A percentile compares a stretch with the other conserved stretches of the same genome.
Conservation (phyloP, 352 stramenopile species). For the Phytophthora brassicae region DNA sequence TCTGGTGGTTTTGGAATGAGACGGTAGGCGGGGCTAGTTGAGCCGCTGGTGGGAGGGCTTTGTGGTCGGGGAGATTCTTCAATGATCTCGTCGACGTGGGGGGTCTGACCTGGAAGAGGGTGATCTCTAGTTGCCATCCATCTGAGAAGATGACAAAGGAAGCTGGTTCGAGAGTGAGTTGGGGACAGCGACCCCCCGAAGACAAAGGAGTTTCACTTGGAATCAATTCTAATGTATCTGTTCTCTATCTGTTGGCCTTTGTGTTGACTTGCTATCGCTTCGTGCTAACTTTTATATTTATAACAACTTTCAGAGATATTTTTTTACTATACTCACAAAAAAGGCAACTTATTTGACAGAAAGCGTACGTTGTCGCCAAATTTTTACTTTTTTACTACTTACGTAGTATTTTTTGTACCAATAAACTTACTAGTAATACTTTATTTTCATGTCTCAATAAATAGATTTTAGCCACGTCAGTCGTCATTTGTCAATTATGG, state of each 20-base stretch:
- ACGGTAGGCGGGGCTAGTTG: slow-evolving; percentile 20
- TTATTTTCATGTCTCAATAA: neutral
- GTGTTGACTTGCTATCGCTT: too few relatives aligned
- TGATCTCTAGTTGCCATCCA: slow-evolving; percentile 35
- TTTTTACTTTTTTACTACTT: too few relatives aligned
- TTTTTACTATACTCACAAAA: too few relatives aligned
- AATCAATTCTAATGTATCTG: too few relatives aligned
- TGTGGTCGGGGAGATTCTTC: slow-evolving; percentile 17
- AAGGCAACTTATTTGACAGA: neutral
- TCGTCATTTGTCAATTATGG: slow-evolving; percentile 24
- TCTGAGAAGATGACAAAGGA: slow-evolving; percentile 24
- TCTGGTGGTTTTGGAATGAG: slow-evolving; percentile 16
- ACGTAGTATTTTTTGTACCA: too few relatives aligned
- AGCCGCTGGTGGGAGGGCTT: slow-evolving; percentile 15
- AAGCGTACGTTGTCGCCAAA: neutral
- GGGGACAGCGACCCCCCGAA: neutral
- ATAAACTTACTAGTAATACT: too few relatives aligned
- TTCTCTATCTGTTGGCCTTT: too few relatives aligned
- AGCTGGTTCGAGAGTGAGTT: slow-evolving; percentile 1
- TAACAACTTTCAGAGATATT: too few relatives aligned
- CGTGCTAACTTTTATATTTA: too few relatives aligned
- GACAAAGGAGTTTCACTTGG: neutral
- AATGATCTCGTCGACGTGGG: slow-evolving; percentile 22
- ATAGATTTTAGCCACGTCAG: neutral
- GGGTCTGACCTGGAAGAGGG: slow-evolving; percentile 30